Percentiles rank a stretch among this genome's conserved stretches.
Conservation (phyloP, 495 filamentous ascomycete genomes). For the Penicillium egyptiacum region DNA sequence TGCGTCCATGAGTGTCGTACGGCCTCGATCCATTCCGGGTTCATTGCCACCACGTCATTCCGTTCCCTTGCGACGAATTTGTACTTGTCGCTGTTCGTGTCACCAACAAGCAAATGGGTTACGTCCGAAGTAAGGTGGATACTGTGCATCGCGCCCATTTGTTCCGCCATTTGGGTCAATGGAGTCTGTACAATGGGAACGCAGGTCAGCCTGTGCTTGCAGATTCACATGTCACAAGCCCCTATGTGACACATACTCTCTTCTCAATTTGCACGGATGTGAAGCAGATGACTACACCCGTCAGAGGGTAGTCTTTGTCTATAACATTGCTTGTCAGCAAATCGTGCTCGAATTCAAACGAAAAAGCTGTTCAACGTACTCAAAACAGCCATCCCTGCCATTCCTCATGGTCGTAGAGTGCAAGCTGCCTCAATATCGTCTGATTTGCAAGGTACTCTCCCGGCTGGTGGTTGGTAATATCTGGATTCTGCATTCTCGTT, state of each 20-base stretch:
- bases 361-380: constrained; percentile 27
- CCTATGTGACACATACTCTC: constrained; percentile 57
- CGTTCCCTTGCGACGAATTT: constrained; percentile 89
- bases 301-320: constrained; percentile 66
- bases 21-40: constrained; percentile 78
- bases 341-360: background rate
- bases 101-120: constrained; percentile 90
- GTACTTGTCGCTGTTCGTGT: constrained; percentile 87
- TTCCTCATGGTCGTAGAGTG: constrained; percentile 41
- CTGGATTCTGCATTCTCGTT: constrained; percentile 13
- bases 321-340: constrained; percentile 14
- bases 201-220: constrained; percentile 16
- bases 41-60: constrained; percentile 77
- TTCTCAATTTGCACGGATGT: constrained; percentile 80
- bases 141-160: constrained; percentile 85
- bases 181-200: constrained; percentile 53
- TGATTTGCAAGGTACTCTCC: background rate
- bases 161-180: constrained; percentile 63
- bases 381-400: constrained; percentile 40
- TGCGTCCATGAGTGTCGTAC: constrained; percentile 79
- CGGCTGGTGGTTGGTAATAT: constrained; percentile 9
- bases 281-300: constrained; percentile 84
- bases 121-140: constrained; percentile 94
- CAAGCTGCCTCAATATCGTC: constrained; percentile 1
- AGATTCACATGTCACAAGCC: background rate